phyloP scores from a whole-genome alignment of 495 filamentous ascomycete genomes.

The Penicillium soppii region DNA sequence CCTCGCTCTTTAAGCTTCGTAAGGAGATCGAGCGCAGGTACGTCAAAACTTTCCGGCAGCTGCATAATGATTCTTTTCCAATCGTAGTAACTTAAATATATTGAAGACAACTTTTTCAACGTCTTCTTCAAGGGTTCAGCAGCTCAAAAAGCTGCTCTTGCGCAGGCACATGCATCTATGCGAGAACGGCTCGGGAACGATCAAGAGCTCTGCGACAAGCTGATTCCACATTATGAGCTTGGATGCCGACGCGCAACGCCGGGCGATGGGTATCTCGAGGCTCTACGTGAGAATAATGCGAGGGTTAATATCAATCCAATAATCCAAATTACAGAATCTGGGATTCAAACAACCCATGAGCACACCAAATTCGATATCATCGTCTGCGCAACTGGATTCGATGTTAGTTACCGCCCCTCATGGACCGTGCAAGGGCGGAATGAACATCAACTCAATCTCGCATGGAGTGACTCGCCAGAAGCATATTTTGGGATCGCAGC shows the following conservation, averaged over 20 bases:
- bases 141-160: too few relatives aligned
- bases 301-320: slow-evolving; percentile 46
- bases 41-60: not conserved
- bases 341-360: slow-evolving; percentile 35
- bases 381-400: slow-evolving; percentile 50
- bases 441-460: slow-evolving; percentile 22
- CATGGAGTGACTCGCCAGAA: slow-evolving; percentile 11
- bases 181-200: too few relatives aligned
- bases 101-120: too few relatives aligned
- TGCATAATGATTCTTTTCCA: not conserved
- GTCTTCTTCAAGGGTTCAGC: too few relatives aligned
- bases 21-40: slow-evolving; percentile 14
- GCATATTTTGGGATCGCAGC: slow-evolving; percentile 41
- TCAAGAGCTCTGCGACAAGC: slow-evolving; percentile 35
- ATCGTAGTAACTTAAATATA: too few relatives aligned
- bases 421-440: slow-evolving; percentile 35
- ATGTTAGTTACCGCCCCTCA: slow-evolving; percentile 35
- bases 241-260: slow-evolving; percentile 47
- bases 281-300: slow-evolving; percentile 43
- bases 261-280: slow-evolving; percentile 36
- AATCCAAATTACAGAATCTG: slow-evolving; percentile 45
- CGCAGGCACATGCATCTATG: too few relatives aligned
- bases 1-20: slow-evolving; percentile 9
- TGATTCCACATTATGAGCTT: slow-evolving; percentile 39
- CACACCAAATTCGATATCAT: slow-evolving; percentile 50